phyloP scores from a whole-genome alignment of 2,329 filamentous ascomycete genomes.

The Stemphylium lycopersici region DNA sequence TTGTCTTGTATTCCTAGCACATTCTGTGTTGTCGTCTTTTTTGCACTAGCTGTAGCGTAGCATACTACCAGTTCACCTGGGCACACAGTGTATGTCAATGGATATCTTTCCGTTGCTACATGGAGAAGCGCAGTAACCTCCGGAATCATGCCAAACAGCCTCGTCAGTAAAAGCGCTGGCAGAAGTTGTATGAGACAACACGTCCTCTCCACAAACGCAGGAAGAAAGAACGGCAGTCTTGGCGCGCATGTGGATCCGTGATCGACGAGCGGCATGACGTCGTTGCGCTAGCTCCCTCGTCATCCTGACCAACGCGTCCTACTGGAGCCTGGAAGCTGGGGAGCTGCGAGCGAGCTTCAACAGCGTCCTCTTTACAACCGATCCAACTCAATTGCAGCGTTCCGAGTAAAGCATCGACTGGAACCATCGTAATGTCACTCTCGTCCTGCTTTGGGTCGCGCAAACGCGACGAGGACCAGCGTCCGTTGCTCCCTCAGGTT shows the following conservation, averaged over 20 bases:
- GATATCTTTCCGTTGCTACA: neutral
- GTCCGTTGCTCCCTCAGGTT: conserved; percentile 74
- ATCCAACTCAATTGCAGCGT: conserved; percentile 6
- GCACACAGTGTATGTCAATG: neutral
- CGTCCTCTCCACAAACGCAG: neutral
- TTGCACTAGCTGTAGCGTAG: neutral
- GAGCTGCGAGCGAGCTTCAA: conserved; percentile 4
- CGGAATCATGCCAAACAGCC: neutral
- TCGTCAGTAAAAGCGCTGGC: neutral
- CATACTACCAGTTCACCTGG: neutral
- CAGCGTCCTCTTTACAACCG: neutral
- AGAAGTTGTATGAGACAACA: neutral
- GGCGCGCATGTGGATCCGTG: conserved; percentile 14
- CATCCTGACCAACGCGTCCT: conserved; percentile 14
- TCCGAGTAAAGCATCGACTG: neutral
- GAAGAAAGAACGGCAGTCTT: conserved; percentile 2
- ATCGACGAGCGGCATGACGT: conserved; percentile 18
- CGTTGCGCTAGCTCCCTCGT: conserved; percentile 10
- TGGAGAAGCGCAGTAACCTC: too few relatives aligned
- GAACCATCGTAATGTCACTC: conserved; percentile 53
- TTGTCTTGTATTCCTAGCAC: neutral
- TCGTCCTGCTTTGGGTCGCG: conserved; percentile 68
- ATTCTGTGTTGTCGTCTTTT: neutral
- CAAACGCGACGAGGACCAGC: conserved; percentile 65
- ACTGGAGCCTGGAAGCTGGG: conserved; percentile 5